Conservation (phyloP, 257 asterid species). For the Solanum appendiculatum region DNA sequence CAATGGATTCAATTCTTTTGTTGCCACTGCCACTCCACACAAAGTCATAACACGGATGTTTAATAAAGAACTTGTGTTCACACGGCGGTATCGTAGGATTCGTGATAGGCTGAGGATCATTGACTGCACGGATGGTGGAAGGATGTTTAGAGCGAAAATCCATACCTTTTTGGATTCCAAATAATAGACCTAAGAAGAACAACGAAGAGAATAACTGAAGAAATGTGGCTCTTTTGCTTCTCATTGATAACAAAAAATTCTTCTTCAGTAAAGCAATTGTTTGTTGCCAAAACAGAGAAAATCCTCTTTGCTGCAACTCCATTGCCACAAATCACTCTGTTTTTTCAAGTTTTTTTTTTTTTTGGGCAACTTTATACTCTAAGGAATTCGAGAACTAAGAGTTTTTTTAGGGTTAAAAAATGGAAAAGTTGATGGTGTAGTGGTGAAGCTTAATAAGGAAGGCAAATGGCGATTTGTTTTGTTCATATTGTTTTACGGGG, state of each 20-base stretch:
- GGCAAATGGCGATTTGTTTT: background rate
- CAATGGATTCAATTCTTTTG: constrained; percentile 14
- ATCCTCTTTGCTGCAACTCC: constrained; percentile 20
- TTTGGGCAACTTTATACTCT: no score
- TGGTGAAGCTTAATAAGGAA: background rate
- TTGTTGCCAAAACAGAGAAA: constrained; percentile 26
- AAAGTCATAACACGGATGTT: constrained; percentile 26
- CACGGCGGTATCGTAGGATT: constrained; percentile 26
- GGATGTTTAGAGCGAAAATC: background rate
- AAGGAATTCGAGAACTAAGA: background rate
- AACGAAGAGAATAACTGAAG: constrained; percentile 27
- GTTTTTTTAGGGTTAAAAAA: background rate
- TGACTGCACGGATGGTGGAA: background rate
- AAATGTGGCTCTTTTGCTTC: constrained; percentile 12
- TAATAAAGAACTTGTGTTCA: constrained; percentile 22
- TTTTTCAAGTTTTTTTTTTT: background rate
- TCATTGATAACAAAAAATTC: constrained; percentile 15
- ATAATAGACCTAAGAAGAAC: constrained; percentile 20
- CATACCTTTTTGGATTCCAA: constrained; percentile 6
- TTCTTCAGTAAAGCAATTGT: constrained; percentile 24
- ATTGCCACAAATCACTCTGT: background rate
- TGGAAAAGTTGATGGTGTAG: background rate
- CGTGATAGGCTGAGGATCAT: constrained; percentile 11
- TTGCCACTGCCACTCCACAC: constrained; percentile 31
- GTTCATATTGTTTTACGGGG: background rate